Evolutionary conservation across 1,284 basidiomycete species (phyloP).

Genomic region (Blastosporella zonata): DNA sequence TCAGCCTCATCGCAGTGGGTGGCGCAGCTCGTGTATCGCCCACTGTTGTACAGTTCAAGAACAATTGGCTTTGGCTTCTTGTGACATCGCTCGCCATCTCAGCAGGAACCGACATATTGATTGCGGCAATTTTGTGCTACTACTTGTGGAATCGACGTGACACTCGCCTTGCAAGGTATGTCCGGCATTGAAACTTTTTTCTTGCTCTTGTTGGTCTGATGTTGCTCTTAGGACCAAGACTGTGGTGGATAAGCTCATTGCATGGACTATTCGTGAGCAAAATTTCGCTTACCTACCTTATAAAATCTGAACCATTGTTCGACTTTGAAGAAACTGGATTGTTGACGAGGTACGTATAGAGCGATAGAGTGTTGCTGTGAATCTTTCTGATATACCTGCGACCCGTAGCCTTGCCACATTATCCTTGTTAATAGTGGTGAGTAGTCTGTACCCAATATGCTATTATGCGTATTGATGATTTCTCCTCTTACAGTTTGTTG

Average conservation of each 20-base stretch:
- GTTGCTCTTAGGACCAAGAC: neutral
- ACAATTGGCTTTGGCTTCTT: conserved; percentile 1
- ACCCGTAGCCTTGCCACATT: neutral
- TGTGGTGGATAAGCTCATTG: conserved; percentile 7
- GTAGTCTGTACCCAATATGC: neutral
- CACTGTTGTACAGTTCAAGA: conserved; percentile 1
- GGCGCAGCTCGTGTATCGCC: neutral
- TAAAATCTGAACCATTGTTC: neutral
- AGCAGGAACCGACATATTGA: neutral
- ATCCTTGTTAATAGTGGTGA: neutral
- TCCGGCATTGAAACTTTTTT: neutral
- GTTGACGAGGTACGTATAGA: neutral
- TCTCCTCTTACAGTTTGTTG: neutral
- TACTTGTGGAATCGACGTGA: neutral
- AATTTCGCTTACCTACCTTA: neutral
- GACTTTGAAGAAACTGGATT: neutral
- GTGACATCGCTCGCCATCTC: neutral
- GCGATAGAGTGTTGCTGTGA: neutral
- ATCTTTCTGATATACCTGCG: neutral
- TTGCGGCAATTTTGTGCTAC: conserved; percentile 1
- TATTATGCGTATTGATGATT: neutral
- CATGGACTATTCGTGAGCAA: conserved; percentile 13
- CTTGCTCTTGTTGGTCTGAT: neutral
- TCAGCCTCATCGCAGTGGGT: conserved; percentile 6
- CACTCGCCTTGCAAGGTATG: neutral